Evolutionary conservation across 1,284 basidiomycete species (phyloP), one percentile per base, ranked within the genome.

Genomic region (Rhodotorula sp.): DNA sequence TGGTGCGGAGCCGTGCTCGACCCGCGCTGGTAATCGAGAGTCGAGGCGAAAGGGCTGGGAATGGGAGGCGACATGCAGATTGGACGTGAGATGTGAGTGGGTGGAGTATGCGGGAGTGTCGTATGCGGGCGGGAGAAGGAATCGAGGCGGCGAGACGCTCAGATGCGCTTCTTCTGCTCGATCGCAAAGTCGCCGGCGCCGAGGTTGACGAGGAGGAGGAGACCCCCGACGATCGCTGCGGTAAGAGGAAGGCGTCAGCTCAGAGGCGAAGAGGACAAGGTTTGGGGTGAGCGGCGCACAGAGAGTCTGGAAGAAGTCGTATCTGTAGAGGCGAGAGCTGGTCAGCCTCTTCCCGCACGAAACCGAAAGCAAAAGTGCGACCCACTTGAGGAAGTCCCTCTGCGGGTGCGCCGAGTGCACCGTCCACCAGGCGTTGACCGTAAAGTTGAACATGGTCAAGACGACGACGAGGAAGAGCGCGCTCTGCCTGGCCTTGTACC

Each of bases 401-500:
- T 94, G 91, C 69, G 94, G 95, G 82, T 99, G 95, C 59, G 88
- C 87, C 59, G 88, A 86, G 81, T 94, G 90, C n/a, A 98, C 88
- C 75, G 87, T 89, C 96, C 95, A 99, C 89, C 92, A 99, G 83
- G 97, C 97, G 86, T 99, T 99, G 82, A 93, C 92, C 78, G 95
- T 90, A 47, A 98, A 90, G 81, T 99, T 99, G 88, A 99, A 96
- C 73, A 92, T 82, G 79, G 90, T 92, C 76, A 99, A 84, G 10
- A 95, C 86, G 76, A 96, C 82, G 70, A 98, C 94, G 69, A 99
- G 86, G 88, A 99, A 98, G n/a, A 88, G 87, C 5, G 95, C 95
- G 22, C 91, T 93, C 92, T 94, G 97, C 81, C 97, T 95, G 77
- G 96, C 95, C 84, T 99, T 99, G 88, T 98, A 99, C 59, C 96